Evolutionary conservation across 2,329 filamentous ascomycete species (phyloP).

Genomic region (Neonectria coccinea): DNA sequence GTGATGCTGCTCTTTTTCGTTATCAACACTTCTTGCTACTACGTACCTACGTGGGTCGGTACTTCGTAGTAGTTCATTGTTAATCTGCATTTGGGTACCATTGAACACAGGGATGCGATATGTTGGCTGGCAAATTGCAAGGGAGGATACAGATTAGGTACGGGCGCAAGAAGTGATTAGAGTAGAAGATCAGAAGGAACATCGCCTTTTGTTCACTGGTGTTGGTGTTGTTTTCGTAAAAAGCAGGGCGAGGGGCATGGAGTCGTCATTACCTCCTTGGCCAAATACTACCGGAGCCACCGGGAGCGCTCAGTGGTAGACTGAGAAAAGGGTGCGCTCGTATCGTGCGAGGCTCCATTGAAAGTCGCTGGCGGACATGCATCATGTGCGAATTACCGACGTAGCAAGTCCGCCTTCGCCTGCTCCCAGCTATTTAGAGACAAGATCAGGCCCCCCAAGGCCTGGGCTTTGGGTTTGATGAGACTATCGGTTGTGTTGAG

Average conservation of each 20-base stretch:
- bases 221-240: background rate
- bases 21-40: conserved; percentile 1
- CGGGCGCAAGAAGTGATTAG: background rate
- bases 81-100: conserved; percentile 20
- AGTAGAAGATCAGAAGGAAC: conserved; percentile 3
- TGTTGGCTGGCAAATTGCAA: conserved; percentile 7
- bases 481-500: conserved; percentile 18
- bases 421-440: conserved; percentile 17
- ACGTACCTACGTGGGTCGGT: too few relatives aligned
- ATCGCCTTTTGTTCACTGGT: conserved; percentile 4
- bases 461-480: conserved; percentile 20
- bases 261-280: conserved; percentile 19
- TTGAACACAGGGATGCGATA: conserved; percentile 24
- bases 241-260: conserved; percentile 7
- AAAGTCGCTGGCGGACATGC: conserved; percentile 23
- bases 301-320: conserved; percentile 19
- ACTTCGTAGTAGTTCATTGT: background rate
- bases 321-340: conserved; percentile 7
- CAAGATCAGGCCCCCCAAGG: conserved; percentile 4
- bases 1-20: background rate
- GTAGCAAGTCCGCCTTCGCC: conserved; percentile 22
- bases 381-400: conserved; percentile 25
- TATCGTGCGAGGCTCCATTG: conserved; percentile 24
- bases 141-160: conserved; percentile 5
- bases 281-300: conserved; percentile 14